These are phyloP conservation scores for Rachicladosporium sp. DNA, from an alignment of 2,329 filamentous ascomycete genomes.

Conservation along the genomic window DNA sequence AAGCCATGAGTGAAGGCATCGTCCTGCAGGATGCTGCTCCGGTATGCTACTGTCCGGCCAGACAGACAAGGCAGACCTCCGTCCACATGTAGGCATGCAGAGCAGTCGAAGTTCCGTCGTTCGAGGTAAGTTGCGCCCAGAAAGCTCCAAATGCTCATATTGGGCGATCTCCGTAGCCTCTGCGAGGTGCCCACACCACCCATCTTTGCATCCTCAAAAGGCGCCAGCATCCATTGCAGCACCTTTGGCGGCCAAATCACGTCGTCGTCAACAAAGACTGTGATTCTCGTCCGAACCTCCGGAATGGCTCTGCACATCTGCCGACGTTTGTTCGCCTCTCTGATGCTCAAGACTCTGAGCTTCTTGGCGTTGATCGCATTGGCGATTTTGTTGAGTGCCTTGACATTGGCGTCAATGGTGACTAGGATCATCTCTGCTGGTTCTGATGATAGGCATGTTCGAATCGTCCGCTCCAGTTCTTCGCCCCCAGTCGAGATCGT, in stretches of 20 bases:
- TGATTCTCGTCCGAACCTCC: conserved; percentile 69
- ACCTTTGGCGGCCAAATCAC: conserved; percentile 82
- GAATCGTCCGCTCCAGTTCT: conserved; percentile 68
- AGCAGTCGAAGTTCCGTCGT: conserved; percentile 91
- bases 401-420: conserved; percentile 69
- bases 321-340: conserved; percentile 86
- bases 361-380: conserved; percentile 48
- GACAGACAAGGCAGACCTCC: conserved; percentile 96
- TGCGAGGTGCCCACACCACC: conserved; percentile 91
- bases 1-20: conserved; percentile 78
- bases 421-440: conserved; percentile 70
- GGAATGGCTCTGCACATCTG: conserved; percentile 89
- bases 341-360: conserved; percentile 62
- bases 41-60: conserved; percentile 83
- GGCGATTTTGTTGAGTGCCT: conserved; percentile 37
- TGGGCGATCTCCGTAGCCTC: conserved; percentile 59
- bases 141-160: conserved; percentile 66
- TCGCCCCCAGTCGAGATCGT: conserved; percentile 81
- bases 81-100: conserved; percentile 86
- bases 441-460: conserved; percentile 59
- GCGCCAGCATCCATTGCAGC: conserved; percentile 82
- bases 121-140: conserved; percentile 86
- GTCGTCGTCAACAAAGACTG: conserved; percentile 89
- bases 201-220: conserved; percentile 72
- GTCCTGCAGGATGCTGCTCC: conserved; percentile 75